Conservation (phyloP, 2,329 filamentous ascomycete genomes). For the Phaeosphaeria sp. region DNA sequence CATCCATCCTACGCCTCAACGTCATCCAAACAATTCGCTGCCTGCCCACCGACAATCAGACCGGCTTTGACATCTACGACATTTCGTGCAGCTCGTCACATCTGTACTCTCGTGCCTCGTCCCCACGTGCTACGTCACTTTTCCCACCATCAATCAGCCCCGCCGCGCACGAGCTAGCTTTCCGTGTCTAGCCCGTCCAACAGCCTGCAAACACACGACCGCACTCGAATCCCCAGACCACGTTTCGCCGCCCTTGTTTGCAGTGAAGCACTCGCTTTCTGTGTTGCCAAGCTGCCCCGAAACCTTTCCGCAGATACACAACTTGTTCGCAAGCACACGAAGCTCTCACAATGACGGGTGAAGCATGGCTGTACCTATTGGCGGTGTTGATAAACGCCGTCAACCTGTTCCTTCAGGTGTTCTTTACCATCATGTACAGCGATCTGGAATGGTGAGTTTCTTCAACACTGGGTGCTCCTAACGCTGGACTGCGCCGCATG, state of each 20-base stretch:
- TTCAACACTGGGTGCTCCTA: not conserved
- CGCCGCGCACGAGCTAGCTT: conserved; percentile 42
- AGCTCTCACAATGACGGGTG: conserved; percentile 80
- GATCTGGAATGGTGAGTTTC: conserved; percentile 96
- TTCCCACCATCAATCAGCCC: conserved; percentile 26
- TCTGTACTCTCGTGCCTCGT: conserved; percentile 4
- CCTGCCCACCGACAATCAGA: conserved; percentile 25
- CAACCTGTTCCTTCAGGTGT: conserved; percentile 99
- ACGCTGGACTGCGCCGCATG: not conserved
- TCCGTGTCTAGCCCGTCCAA: conserved; percentile 40
- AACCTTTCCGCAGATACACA: conserved; percentile 12
- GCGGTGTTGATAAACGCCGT: conserved; percentile 99
- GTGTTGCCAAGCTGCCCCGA: conserved; percentile 14
- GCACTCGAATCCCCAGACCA: conserved; percentile 30
- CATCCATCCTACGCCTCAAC: conserved; percentile 32
- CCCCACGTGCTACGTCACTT: conserved; percentile 31
- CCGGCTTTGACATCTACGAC: conserved; percentile 10
- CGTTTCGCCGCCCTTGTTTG: conserved; percentile 18
- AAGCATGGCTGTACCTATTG: conserved; percentile 98
- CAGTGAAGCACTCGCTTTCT: conserved; percentile 16
- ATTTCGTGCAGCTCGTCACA: conserved; percentile 8
- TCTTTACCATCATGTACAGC: conserved; percentile 99
- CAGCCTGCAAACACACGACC: conserved; percentile 44
- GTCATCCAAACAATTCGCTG: conserved; percentile 43
- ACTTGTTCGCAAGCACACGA: conserved; percentile 32